phyloP scores from a whole-genome alignment of 768 basidiomycete species.

The Gyrodon lividus region DNA sequence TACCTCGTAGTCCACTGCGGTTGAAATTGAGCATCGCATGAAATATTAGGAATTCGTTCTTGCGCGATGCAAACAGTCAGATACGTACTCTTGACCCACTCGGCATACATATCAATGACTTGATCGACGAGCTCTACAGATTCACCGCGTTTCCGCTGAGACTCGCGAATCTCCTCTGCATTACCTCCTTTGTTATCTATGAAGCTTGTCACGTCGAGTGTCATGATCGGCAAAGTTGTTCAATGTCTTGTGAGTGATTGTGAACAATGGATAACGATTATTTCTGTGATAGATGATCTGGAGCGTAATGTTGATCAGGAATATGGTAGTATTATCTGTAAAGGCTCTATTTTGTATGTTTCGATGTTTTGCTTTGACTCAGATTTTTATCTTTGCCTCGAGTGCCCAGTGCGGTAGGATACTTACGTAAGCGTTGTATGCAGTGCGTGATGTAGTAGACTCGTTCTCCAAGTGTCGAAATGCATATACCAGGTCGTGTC shows the following conservation, averaged over 20 bases:
- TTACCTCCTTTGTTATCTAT: slow-evolving; percentile 91
- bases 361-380: too few species aligned
- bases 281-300: neutral
- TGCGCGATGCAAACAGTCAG: neutral
- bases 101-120: slow-evolving; percentile 84
- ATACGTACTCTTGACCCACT: slow-evolving; percentile 90
- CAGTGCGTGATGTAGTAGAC: too few species aligned
- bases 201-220: slow-evolving; percentile 76
- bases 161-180: slow-evolving; percentile 85
- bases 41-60: neutral
- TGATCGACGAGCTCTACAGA: slow-evolving; percentile 93
- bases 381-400: too few species aligned
- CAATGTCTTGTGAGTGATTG: neutral
- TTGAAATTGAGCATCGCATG: neutral
- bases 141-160: slow-evolving; percentile 88
- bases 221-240: slow-evolving; percentile 48
- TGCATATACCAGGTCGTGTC: too few species aligned
- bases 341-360: too few species aligned
- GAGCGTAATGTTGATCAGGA: slow-evolving; percentile 2
- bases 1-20: slow-evolving; percentile 81
- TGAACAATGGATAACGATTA: too few species aligned
- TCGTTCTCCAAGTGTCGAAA: too few species aligned
- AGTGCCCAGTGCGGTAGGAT: too few species aligned
- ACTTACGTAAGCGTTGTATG: too few species aligned
- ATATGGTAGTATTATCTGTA: too few species aligned